Percentiles rank a stretch among this genome's conserved stretches.
Conservation (phyloP, 352 stramenopile genomes). For the Elongisporangium prolatum region DNA sequence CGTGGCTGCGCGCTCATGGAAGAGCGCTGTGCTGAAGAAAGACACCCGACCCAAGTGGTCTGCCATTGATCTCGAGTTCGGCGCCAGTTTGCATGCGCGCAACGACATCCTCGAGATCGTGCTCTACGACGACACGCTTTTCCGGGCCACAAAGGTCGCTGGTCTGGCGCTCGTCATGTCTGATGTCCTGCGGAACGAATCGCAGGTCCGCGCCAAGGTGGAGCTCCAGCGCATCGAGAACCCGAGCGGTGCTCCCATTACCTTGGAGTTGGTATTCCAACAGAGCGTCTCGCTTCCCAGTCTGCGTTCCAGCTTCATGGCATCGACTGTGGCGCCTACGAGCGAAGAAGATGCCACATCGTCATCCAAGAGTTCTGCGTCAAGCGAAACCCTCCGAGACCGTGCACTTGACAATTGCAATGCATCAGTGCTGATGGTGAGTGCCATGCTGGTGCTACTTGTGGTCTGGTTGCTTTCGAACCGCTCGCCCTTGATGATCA, state of each 20-base stretch:
- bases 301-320: not conserved
- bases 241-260: constrained; percentile 9
- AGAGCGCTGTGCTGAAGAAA: constrained; percentile 28
- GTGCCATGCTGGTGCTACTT: not conserved
- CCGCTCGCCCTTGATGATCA: not conserved
- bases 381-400: not conserved
- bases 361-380: not conserved
- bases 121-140: constrained; percentile 63
- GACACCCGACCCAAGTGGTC: not conserved
- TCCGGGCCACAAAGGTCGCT: constrained; percentile 56
- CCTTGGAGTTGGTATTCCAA: constrained; percentile 25
- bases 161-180: constrained; percentile 33
- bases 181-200: constrained; percentile 33
- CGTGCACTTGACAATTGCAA: not conserved
- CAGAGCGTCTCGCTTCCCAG: not conserved
- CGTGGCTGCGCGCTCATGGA: constrained; percentile 11
- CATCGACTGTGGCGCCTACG: constrained; percentile 15
- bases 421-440: not conserved
- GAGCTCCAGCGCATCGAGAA: constrained; percentile 42
- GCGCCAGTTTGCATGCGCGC: constrained; percentile 11
- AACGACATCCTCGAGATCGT: constrained; percentile 47
- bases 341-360: constrained; percentile 3
- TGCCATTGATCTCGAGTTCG: not conserved
- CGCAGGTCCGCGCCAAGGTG: constrained; percentile 33
- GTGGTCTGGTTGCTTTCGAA: not conserved